These are phyloP conservation scores for Rhinocladiella mackenziei DNA, from an alignment of 2,329 filamentous ascomycete genomes.

Conservation along the genomic window DNA sequence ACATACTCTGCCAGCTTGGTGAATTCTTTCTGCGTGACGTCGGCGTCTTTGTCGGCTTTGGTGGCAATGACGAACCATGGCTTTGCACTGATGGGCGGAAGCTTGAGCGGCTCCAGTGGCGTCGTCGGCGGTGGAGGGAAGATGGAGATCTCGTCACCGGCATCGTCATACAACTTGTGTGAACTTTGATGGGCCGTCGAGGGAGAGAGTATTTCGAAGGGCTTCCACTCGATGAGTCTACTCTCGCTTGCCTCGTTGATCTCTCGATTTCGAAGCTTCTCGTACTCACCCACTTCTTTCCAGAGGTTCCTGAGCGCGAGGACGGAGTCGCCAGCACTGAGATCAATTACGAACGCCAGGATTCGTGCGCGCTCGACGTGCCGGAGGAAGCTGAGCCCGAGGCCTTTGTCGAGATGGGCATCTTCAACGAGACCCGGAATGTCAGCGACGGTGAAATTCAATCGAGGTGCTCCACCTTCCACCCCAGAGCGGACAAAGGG, in stretches of 20 bases:
- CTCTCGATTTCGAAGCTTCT: conserved; percentile 71
- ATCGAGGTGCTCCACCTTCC: conserved; percentile 55
- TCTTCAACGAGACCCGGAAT: conserved; percentile 92
- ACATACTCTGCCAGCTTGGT: conserved; percentile 66
- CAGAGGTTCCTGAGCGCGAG: conserved; percentile 75
- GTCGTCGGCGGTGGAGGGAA: conserved; percentile 21
- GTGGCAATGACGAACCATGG: conserved; percentile 95
- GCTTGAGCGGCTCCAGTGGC: conserved; percentile 44
- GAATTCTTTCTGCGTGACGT: conserved; percentile 72
- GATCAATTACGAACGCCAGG: conserved; percentile 88
- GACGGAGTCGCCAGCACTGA: conserved; percentile 74
- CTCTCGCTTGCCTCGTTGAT: conserved; percentile 60
- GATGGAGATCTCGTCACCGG: conserved; percentile 22
- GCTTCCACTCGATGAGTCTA: conserved; percentile 53
- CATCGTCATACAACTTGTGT: conserved; percentile 17
- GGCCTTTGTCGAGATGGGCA: conserved; percentile 84
- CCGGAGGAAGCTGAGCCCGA: conserved; percentile 86
- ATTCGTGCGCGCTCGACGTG: conserved; percentile 93
- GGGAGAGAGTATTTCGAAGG: conserved; percentile 26
- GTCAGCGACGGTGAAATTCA: conserved; percentile 87
- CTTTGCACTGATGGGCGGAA: conserved; percentile 80
- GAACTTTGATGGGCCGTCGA: neutral
- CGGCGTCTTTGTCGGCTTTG: conserved; percentile 73
- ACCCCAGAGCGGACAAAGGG: conserved; percentile 52
- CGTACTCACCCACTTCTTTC: conserved; percentile 86